phyloP scores from a whole-genome alignment of 2,329 filamentous ascomycete species.

The Akanthomyces uredinophilus region DNA sequence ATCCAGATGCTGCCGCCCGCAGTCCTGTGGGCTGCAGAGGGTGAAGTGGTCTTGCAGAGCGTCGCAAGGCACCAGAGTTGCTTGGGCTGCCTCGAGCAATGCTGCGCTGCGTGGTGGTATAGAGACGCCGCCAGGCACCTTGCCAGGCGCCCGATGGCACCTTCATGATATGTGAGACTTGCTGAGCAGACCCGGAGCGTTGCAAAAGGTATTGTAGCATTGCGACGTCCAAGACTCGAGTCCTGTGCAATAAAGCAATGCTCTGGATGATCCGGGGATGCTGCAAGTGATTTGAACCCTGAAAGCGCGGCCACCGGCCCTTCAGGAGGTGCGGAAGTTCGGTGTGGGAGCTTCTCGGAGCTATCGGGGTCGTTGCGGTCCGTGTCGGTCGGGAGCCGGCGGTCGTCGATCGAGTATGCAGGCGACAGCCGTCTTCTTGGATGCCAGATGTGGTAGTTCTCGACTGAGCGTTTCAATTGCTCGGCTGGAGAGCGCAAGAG shows the following conservation, averaged over 20 bases:
- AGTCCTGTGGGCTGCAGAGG: neutral
- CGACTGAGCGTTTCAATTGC: neutral
- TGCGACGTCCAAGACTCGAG: neutral
- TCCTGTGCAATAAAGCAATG: neutral
- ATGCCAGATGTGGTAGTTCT: neutral
- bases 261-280: neutral
- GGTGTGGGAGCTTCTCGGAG: slow-evolving; percentile 9
- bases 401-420: neutral
- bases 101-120: neutral
- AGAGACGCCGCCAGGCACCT: slow-evolving; percentile 11
- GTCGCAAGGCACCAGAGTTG: neutral
- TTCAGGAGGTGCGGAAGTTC: neutral
- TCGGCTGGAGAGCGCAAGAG: neutral
- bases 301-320: neutral
- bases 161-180: neutral
- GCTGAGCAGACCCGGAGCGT: neutral
- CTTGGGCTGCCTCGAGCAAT: neutral
- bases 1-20: neutral
- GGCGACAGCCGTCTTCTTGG: neutral
- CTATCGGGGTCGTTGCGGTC: slow-evolving; percentile 9
- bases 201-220: slow-evolving; percentile 8
- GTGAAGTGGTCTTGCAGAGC: neutral
- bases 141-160: slow-evolving; percentile 5
- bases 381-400: neutral
- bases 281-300: neutral